phyloP scores from a whole-genome alignment of 768 basidiomycete genomes.

The Hericium erinaceus region DNA sequence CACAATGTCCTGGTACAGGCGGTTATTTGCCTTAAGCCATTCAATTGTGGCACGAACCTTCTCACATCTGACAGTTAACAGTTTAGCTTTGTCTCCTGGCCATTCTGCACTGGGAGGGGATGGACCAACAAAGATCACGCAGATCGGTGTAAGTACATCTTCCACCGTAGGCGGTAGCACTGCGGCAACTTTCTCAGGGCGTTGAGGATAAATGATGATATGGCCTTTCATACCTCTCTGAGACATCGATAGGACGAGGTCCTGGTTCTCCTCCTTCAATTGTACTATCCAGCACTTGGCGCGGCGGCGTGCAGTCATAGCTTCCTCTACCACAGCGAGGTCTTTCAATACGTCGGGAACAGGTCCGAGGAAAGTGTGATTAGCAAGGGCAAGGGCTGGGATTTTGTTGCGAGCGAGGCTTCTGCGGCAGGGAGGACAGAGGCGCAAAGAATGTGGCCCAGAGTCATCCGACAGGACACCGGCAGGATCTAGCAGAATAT shows the following conservation, averaged over 20 bases:
- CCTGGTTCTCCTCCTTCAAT: background rate
- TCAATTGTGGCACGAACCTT: slow-evolving; percentile 23
- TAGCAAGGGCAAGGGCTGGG: slow-evolving; percentile 24
- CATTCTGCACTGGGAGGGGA: slow-evolving; percentile 19
- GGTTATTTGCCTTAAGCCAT: slow-evolving; percentile 30
- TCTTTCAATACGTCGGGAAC: slow-evolving; percentile 25
- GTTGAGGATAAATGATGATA: slow-evolving; percentile 32
- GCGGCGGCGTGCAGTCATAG: slow-evolving; percentile 28
- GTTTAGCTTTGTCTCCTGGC: slow-evolving; percentile 27
- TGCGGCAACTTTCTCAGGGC: slow-evolving; percentile 17
- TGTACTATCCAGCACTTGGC: slow-evolving; percentile 16
- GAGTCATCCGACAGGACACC: too few relatives aligned
- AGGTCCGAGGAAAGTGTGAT: slow-evolving; percentile 22
- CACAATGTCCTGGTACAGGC: slow-evolving; percentile 22
- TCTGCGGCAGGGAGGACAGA: slow-evolving; percentile 9
- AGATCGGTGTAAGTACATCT: slow-evolving; percentile 27
- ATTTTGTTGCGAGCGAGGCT: slow-evolving; percentile 8
- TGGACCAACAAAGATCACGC: slow-evolving; percentile 32
- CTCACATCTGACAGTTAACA: slow-evolving; percentile 23
- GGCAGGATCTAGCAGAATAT: background rate
- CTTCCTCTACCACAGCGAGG: slow-evolving; percentile 29
- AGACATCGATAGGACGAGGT: background rate
- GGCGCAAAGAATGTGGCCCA: background rate
- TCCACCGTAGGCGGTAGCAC: slow-evolving; percentile 28
- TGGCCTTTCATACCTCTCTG: slow-evolving; percentile 32